Evolutionary conservation across 306 rosid species (phyloP), one percentile per base, ranked within the genome.

Genomic region (Cotoneaster glaucophyllus): DNA sequence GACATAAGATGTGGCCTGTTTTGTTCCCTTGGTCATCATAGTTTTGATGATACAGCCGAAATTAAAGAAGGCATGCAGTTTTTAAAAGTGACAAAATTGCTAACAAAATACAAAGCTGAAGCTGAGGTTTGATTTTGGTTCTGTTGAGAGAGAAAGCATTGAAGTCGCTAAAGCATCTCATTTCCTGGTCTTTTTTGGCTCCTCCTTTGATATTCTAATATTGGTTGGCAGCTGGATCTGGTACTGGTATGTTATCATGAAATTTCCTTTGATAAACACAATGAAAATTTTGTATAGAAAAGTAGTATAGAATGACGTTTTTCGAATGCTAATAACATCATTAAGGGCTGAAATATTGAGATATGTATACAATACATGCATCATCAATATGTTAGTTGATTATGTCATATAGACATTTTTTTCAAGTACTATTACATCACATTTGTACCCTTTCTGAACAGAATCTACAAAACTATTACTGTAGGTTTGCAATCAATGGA

Each of bases 401-500:
- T 25, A 28, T 17, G 4, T 63, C 67, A 63, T 61, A n/a, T n/a
- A 4, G 10, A 19, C 57, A 18, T 52, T 53, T 8, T 18, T 57
- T 61, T 34, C 25, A 57, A 73, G 24, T 37, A 39, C 18, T 39
- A 74, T 74, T 62, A 44, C 69, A 43, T 62, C 77, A 74, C 43
- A 62, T 62, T 44, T 62, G 29, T 43, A 59, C 69, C 21, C 69
- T 25, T 74, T 62, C 59, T 74, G 59, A 74, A 58, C 69, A 64
- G 43, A 64, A 65, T 59, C 12, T 25, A 26, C 26, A 74, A 43
- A 43, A 62, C 57, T 61, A 26, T 39, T 12, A 14, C 24, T 58
- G 69, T 11, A 62, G 77, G 77, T 74, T 74, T 44, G 21, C 6
- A 61, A 41, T 43, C 57, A 14, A 93, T 93, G 98, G 97, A 90